phyloP scores from a whole-genome alignment of 495 filamentous ascomycete genomes.

The Choiromyces venosus region DNA sequence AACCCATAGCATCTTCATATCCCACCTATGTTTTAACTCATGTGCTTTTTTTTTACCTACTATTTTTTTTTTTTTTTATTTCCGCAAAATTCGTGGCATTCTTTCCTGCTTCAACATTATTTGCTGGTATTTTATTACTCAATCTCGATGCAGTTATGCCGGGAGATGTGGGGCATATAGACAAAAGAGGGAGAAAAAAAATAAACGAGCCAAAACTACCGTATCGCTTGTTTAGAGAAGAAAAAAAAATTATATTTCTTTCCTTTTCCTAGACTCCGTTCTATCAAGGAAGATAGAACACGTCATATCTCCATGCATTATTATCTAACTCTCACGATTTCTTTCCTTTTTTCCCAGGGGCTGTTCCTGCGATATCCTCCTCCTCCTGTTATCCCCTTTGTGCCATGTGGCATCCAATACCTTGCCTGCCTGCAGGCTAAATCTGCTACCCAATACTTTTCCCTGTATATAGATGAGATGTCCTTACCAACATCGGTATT shows the following conservation, averaged over 20 bases:
- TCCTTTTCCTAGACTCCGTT: not conserved
- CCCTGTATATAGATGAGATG: not conserved
- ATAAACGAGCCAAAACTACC: not conserved
- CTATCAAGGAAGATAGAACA: not conserved
- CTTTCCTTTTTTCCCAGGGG: not conserved
- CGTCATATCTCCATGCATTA: conserved; percentile 1
- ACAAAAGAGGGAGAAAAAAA: not conserved
- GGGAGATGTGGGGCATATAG: not conserved
- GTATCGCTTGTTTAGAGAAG: not conserved
- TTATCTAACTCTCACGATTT: not conserved
- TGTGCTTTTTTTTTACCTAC: not conserved
- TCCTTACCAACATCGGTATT: not conserved
- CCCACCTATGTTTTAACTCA: not conserved
- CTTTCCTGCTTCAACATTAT: not conserved
- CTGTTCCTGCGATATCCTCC: not conserved
- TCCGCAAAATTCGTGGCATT: not conserved
- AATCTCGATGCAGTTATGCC: not conserved
- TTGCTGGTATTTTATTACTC: not conserved
- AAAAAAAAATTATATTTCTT: not conserved
- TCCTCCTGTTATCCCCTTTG: not conserved
- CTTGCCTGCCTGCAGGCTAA: not conserved
- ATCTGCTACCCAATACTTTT: not conserved
- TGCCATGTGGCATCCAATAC: not conserved
- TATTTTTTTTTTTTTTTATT: not conserved
- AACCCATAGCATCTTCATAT: not conserved